Conservation (phyloP, 2,329 filamentous ascomycete genomes). For the Tolypocladium tundrense region DNA sequence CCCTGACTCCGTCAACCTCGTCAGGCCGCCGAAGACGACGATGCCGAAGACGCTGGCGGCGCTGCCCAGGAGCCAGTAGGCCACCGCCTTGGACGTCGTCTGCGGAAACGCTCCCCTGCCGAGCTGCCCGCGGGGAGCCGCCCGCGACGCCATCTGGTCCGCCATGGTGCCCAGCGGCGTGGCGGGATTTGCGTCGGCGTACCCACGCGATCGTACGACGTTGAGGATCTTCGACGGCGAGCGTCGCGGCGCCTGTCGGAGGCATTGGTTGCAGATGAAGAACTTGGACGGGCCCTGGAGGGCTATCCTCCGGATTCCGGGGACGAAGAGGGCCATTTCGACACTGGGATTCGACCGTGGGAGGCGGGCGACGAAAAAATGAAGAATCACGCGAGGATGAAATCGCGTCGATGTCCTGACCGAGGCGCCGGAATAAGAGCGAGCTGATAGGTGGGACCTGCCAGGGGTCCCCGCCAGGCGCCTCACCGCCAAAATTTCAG, state of each 20-base stretch:
- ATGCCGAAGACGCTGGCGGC: constrained; percentile 94
- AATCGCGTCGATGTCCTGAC: background rate
- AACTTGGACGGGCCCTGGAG: constrained; percentile 27
- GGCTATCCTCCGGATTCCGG: constrained; percentile 29
- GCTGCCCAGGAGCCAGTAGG: constrained; percentile 86
- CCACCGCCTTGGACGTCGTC: constrained; percentile 65
- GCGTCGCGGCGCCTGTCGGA: constrained; percentile 20
- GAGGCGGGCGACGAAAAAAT: background rate
- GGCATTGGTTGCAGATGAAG: constrained; percentile 41
- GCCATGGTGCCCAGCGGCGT: constrained; percentile 17
- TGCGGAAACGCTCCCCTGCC: constrained; percentile 40
- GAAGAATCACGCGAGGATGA: background rate
- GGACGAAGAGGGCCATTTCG: constrained; percentile 31
- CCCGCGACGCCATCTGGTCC: constrained; percentile 13
- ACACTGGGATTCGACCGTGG: constrained; percentile 1
- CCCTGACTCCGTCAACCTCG: constrained; percentile 92
- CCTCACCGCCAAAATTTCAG: constrained; percentile 20
- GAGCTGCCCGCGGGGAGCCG: constrained; percentile 7
- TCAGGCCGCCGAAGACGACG: constrained; percentile 89
- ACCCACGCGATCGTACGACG: constrained; percentile 26
- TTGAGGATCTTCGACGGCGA: constrained; percentile 28
- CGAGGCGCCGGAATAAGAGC: constrained; percentile 5
- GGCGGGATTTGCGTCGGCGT: constrained; percentile 21
- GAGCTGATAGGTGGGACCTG: constrained; percentile 19
- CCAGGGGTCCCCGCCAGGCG: constrained; percentile 15